Evolutionary conservation across 352 stramenopile species (phyloP), one percentile per base, ranked within the genome.

Genomic region (Globisporangium sylvaticum): DNA sequence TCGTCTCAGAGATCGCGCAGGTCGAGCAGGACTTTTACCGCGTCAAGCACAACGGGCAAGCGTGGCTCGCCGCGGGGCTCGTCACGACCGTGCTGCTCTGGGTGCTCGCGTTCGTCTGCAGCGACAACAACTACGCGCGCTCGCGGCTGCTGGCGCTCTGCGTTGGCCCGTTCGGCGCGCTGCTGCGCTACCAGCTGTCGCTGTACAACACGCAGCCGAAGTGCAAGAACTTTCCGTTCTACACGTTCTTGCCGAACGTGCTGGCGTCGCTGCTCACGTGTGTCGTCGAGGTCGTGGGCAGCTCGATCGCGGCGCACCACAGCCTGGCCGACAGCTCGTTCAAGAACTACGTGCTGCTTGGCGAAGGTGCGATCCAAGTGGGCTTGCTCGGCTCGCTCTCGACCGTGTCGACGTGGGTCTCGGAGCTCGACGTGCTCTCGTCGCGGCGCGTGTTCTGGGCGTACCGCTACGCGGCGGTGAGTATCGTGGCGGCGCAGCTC

Each of bases 321-420:
- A 62, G 77, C 37, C 15, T 31, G 24, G 70, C 72, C 34, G 66
- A 42, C 31, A 66, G 70, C 37, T 50, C 70, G 4, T 83, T 80
- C 64, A 68, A 73, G 14, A 63, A 72, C 54, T 89, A 79, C 50
- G 68, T 84, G 24, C 67, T 89, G 60, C 70, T 76, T 32, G 79
- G 79, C 6, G 68, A 86, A 70, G 77, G 79, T 42, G 77, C 67
- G 32, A 61, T 81, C 39, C 63, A 83, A 46, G 76, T 84, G 15
- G 82, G 82, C 48, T 82, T 90, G 31, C 66, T 87, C 2, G 82
- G 82, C n/a, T 90, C 82, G 32, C 73, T 90, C 31, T 90, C 82
- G 42, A 90, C 82, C 3, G 82, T 90, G 9, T 90, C 82, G 15
- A 86, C 80, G 31, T 90, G 82, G 82, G 73, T 89, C 31, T 78